Evolutionary conservation across 371 early-diverging fungal genomes (phyloP), one percentile per base, ranked within the genome.

Genomic region (Apophysomyces elegans): DNA sequence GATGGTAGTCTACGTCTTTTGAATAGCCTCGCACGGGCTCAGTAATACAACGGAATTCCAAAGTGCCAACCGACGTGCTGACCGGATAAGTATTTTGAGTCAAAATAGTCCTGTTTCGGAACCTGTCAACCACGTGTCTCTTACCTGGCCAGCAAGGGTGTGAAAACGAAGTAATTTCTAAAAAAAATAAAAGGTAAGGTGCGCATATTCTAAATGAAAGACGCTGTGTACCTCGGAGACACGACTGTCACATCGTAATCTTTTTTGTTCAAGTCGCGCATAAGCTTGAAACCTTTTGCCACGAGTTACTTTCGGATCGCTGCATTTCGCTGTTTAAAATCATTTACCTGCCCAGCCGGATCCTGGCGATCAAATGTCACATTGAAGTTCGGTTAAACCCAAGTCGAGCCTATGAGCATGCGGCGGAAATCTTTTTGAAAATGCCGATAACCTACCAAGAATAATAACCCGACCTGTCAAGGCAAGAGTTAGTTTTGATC

Each of bases 151-250:
- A 95, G 79, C 59, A 95, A 69, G n/a, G 94, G 93, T 43, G 93
- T 93, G 69, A 95, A 93, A 35, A 92, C 73, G 71, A 92, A 94
- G 70, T 92, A 87, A 69, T 93, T 92, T 68, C 90, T 79, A 63
- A 58, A 13, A 36, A 59, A 37, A 71, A n/a, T 56, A 60, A 47
- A 26, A 56, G n/a, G 21, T 3, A 14, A 26, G 11, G 21, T 47
- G 16, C 37, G 35, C 8, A 35, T 46, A 54, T 16, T 44, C 12
- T 47, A 11, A 7, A 37, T 43, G 56, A 8, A 4, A 1, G 21
- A 16, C 14, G 16, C 63, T 58, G 12, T 39, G 58, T 61, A 69
- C 86, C 86, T 82, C 11, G 91, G 91, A 6, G 91, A 91, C 2
- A 90, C 78, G 5, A 90, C 88, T 1, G 84, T 76, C 43, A 90